A percentile compares a stretch with the other conserved stretches of the same genome.
phyloP scores from a whole-genome alignment of 1,284 basidiomycete genomes.

The Sphagnurus paluster region DNA sequence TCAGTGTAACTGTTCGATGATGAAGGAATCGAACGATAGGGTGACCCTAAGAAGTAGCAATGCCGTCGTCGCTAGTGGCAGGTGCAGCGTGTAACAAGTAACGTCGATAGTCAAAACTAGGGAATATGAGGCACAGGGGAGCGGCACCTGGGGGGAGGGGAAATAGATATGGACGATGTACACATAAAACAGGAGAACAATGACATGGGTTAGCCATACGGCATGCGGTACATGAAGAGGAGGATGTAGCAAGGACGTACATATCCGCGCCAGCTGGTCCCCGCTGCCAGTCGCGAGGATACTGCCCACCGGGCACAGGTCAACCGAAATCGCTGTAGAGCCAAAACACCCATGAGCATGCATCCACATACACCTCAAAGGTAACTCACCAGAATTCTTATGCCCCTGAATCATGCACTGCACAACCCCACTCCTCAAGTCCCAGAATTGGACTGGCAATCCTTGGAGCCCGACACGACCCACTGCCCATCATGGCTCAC shows the following conservation, averaged over 20 bases:
- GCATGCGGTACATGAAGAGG: too few species aligned
- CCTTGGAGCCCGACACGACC: constrained; percentile 91
- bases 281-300: constrained; percentile 86
- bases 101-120: too few species aligned
- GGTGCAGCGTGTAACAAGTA: too few species aligned
- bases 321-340: constrained; percentile 76
- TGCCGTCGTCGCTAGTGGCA: too few species aligned
- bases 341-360: not conserved
- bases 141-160: too few species aligned
- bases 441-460: constrained; percentile 90
- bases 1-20: too few species aligned
- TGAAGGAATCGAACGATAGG: too few species aligned
- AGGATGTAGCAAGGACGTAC: constrained; percentile 41
- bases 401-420: constrained; percentile 89
- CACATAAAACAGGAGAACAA: too few species aligned
- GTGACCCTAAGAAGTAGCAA: too few species aligned
- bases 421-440: constrained; percentile 69
- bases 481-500: constrained; percentile 85
- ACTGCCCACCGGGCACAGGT: constrained; percentile 73
- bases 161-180: too few species aligned
- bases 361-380: constrained; percentile 4
- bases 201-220: too few species aligned
- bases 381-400: constrained; percentile 74
- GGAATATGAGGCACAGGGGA: too few species aligned
- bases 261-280: constrained; percentile 82